Evolutionary conservation across 495 filamentous ascomycete species (phyloP).

Genomic region (Xylaria venustula): DNA sequence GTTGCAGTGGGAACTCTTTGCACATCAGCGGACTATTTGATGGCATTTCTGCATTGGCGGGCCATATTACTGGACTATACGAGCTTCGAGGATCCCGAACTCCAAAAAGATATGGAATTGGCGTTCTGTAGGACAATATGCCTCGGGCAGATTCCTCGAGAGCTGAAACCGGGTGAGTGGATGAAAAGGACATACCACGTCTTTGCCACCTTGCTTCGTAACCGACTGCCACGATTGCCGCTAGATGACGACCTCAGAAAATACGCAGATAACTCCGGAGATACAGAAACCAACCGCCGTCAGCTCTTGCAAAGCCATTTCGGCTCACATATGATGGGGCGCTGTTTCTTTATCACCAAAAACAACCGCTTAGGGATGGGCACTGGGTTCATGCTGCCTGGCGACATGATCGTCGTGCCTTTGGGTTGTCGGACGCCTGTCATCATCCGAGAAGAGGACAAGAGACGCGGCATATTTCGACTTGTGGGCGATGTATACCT

Average conservation of each 20-base stretch:
- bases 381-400: not conserved
- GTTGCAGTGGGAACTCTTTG: not conserved
- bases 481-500: not conserved
- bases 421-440: not conserved
- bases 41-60: not conserved
- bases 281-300: constrained; percentile 1
- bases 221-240: not conserved
- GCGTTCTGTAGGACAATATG: not conserved
- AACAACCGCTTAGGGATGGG: not conserved
- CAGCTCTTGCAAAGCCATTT: not conserved
- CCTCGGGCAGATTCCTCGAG: not conserved
- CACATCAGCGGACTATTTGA: not conserved
- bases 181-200: not conserved
- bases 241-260: not conserved
- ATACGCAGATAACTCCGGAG: not conserved
- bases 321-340: not conserved
- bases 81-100: too few species aligned
- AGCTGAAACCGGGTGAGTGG: not conserved
- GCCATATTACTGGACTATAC: not conserved
- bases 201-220: not conserved
- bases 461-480: not conserved
- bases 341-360: not conserved
- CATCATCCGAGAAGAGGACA: not conserved
- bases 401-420: not conserved
- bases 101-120: not conserved